Evolutionary conservation across 768 basidiomycete genomes (phyloP).

Genomic region (Pulveroboletus sp.): DNA sequence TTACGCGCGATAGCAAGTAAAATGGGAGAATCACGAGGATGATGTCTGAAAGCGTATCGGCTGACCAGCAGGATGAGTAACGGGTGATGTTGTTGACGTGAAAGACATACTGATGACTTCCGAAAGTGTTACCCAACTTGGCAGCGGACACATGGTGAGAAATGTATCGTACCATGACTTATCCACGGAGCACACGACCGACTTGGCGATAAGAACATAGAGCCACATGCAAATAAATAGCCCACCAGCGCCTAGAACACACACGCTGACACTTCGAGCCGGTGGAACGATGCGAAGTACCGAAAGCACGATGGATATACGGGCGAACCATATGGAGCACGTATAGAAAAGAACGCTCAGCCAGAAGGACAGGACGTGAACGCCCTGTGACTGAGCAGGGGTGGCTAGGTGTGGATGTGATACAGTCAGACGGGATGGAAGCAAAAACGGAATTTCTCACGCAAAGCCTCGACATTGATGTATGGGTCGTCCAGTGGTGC

Average conservation of each 20-base stretch:
- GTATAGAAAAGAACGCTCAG: slow-evolving; percentile 19
- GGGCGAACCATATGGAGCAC: slow-evolving; percentile 26
- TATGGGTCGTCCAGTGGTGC: slow-evolving; percentile 28
- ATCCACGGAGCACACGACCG: slow-evolving; percentile 41
- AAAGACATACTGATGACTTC: slow-evolving; percentile 47
- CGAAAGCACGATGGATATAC: slow-evolving; percentile 24
- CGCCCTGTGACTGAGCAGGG: slow-evolving; percentile 10
- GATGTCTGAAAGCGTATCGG: slow-evolving; percentile 44
- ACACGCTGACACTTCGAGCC: neutral
- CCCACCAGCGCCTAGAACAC: neutral
- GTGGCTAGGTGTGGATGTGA: slow-evolving; percentile 28
- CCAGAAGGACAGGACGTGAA: slow-evolving; percentile 21
- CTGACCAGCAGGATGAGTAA: slow-evolving; percentile 23
- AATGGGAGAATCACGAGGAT: slow-evolving; percentile 45
- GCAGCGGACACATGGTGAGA: slow-evolving; percentile 41
- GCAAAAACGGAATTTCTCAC: slow-evolving; percentile 9
- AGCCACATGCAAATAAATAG: slow-evolving; percentile 19
- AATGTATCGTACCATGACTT: slow-evolving; percentile 36
- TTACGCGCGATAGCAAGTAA: slow-evolving; percentile 41
- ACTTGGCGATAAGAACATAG: slow-evolving; percentile 16
- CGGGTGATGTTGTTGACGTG: too few relatives aligned
- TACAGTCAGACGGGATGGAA: neutral
- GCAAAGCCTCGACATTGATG: slow-evolving; percentile 2
- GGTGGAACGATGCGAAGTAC: slow-evolving; percentile 25
- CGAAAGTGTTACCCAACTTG: slow-evolving; percentile 45